A percentile compares a stretch with the other conserved stretches of the same genome.
Conservation (phyloP, 768 basidiomycete genomes). For the Naganishia kalamii region DNA sequence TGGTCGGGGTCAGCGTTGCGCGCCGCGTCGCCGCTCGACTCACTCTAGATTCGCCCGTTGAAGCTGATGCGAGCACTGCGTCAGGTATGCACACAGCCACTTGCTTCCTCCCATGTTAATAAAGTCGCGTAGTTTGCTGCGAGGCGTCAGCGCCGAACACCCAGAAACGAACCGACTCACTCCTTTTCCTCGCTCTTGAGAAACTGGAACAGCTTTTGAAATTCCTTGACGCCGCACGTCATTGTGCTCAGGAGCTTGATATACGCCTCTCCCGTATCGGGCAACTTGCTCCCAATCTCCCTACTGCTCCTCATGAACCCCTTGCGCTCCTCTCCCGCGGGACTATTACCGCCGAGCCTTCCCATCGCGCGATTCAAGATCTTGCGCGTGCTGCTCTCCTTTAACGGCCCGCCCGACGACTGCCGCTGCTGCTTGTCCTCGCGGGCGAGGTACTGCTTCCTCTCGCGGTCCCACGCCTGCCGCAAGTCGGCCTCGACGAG, state of each 20-base stretch:
- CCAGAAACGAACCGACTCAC: neutral
- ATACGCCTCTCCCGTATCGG: constrained; percentile 11
- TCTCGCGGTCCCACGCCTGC: constrained; percentile 61
- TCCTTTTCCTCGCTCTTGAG: constrained; percentile 11
- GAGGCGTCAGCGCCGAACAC: neutral
- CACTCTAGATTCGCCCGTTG: constrained; percentile 4
- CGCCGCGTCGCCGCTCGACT: neutral
- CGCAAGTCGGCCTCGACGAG: constrained; percentile 79
- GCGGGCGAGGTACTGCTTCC: neutral
- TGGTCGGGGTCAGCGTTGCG: neutral
- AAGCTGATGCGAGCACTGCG: constrained; percentile 10
- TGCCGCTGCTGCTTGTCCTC: neutral
- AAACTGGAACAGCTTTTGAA: constrained; percentile 12
- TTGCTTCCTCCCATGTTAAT: constrained; percentile 3
- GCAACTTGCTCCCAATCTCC: constrained; percentile 8
- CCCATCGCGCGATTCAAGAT: constrained; percentile 8
- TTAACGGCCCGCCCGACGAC: neutral
- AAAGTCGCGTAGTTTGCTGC: constrained; percentile 1
- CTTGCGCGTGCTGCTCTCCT: constrained; percentile 13
- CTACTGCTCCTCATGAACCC: constrained; percentile 2
- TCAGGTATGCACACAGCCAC: constrained; percentile 12
- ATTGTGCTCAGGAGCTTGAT: constrained; percentile 11
- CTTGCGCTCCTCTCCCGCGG: constrained; percentile 2
- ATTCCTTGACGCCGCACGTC: constrained; percentile 10
- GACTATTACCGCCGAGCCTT: neutral